Conservation (phyloP, 495 filamentous ascomycete species). For the Chlorociboria aeruginascens region DNA sequence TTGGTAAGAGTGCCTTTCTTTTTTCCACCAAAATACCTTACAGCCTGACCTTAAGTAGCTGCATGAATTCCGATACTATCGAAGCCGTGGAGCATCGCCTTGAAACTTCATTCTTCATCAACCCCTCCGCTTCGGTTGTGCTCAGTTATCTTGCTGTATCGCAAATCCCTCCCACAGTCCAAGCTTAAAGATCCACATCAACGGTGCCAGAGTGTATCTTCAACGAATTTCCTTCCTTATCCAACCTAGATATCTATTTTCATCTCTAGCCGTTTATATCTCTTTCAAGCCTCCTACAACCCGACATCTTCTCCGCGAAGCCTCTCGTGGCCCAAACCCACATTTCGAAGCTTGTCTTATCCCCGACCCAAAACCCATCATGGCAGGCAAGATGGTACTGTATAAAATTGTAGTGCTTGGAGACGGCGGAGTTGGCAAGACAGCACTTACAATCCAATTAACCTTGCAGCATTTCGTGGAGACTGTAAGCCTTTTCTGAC, state of each 20-base stretch:
- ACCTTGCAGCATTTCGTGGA: constrained; percentile 50
- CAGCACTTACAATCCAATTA: constrained; percentile 93
- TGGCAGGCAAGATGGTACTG: constrained; percentile 77
- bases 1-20: too few species aligned
- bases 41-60: too few species aligned
- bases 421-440: constrained; percentile 90
- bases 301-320: background rate
- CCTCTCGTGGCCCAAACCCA: background rate
- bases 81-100: too few species aligned
- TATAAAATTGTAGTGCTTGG: constrained; percentile 98
- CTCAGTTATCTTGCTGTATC: too few species aligned
- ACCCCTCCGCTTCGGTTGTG: too few species aligned
- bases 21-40: too few species aligned
- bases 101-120: too few species aligned
- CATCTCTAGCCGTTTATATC: background rate
- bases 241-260: background rate
- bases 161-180: too few species aligned
- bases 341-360: constrained; percentile 1
- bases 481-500: constrained; percentile 25
- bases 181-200: too few species aligned
- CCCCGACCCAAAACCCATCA: constrained; percentile 17
- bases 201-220: too few species aligned
- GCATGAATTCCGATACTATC: too few species aligned
- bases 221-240: background rate
- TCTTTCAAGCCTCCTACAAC: background rate